Evolutionary conservation across 257 asterid species (phyloP), one percentile per base, ranked within the genome.

Genomic region (Cordia subcordata): DNA sequence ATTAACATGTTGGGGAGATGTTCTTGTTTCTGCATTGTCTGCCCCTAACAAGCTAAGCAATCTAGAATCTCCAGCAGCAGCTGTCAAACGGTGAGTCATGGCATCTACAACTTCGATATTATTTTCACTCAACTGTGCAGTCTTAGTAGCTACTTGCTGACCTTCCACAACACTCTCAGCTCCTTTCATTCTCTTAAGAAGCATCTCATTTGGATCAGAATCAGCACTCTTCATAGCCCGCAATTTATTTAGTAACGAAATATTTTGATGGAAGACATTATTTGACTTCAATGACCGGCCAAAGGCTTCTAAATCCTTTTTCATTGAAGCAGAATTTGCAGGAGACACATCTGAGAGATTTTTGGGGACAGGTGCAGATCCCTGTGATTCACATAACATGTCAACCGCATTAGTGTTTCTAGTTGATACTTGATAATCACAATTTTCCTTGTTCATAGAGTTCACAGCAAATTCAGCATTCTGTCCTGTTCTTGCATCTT

Each of bases 281-380:
- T 77, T 82, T 40, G 95, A 94, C 69, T 81, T 81, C 80, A 91
- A 68, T 38, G 86, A 78, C 64, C 84, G 87, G 57, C 98, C 96
- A 70, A 91, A 85, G 60, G 88, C 92, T 82, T 88, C 94, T 64
- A 84, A 75, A 63, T 89, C 86, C 61, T 72, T 77, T 49, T 75
- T 82, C 39, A 76, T 73, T 53, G 90, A 79, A 63, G 81, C 67
- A 66, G 94, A 75, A 77, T 75, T 77, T 37, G 77, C 83, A 62
- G 84, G 83, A 75, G 86, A 82, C 54, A 68, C 87, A 55, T 82
- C 86, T 18, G 66, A 66, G 18, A 47, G 58, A 73, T 79, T 71
- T 69, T 77, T 70, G 58, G 58, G 55, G 58, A 65, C 49, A 37
- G 83, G 66, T 63, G 63, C 72, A 70, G 70, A 78, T 47, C 78